Base-by-base conservation (phyloP, 768 basidiomycete genomes). In the Gloeopeniophorella convolvens region DNA sequence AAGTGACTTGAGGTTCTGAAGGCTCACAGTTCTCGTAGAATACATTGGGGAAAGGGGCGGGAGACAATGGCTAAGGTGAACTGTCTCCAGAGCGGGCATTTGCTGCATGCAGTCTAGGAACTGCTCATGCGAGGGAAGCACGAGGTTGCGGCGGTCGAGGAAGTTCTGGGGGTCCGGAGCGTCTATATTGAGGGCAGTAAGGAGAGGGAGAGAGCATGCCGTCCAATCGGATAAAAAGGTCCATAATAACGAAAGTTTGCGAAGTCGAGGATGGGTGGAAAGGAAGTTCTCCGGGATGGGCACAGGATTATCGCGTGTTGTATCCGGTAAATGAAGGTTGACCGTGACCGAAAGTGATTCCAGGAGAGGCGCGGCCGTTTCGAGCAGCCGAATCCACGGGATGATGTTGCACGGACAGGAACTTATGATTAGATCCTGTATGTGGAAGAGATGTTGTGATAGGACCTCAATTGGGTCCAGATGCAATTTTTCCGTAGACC, bases 31-130 rank as follows among this genome's bases (percentile, higher is more conserved):
- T 6, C 46, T 28, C 10, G 30, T 8, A 1, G 52, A 43, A 9
- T 32, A 54, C 4, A 42, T 18, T 2, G 34, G 12, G 9, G 30
- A 28, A 42, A 54, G 31, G 1, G 35, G 35, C 4, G 52, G 41
- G 35, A 54, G 52, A n/a, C 46, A 54, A 30, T 48, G 42, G 3
- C 42, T n/a, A n/a, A 54, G 46, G n/a, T 26, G 3, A 23, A 54
- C 21, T 0, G 30, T 26, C 18, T 54, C 42, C 9, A 54, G 31
- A 10, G n/a, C 46, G 0, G 52, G 52, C 46, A 54, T 54, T 7
- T 37, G 30, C 24, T 15, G 3, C 21, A 48, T 18, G 15, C 30
- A 54, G 16, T 48, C 52, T 34, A 54, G 34, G 24, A 54, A 33
- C 15, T 37, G 39, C 34, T 39, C 39, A 27, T 37, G 46, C 18